Base-by-base conservation (phyloP, 768 basidiomycete genomes). In the Rhodocollybia butyracea region DNA sequence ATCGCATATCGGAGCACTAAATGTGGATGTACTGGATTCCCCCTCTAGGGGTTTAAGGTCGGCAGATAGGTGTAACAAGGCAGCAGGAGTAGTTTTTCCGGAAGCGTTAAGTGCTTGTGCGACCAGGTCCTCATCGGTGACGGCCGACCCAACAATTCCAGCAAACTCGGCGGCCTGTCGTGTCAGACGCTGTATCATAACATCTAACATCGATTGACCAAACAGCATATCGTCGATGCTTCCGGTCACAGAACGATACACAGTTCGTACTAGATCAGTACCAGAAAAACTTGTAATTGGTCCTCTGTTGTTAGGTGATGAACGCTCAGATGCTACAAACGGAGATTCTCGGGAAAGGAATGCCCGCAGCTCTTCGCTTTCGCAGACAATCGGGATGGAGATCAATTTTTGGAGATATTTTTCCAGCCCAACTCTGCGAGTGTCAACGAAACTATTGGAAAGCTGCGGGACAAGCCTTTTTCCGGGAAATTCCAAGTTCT, bases 211-310 rank as follows among this genome's bases (percentile, higher is more conserved):
- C 1, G 93, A 94, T 2, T 91, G 95, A 2, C 92, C 94, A 60
- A 96, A 93, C 71, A 96, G 88, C 82, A 97, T 92, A 69, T 98
- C 97, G 68, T 99, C 97, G 63, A 98, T 87, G 67, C 94, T 94
- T 59, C 92, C 91, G 5, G 96, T 84, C 43, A 99, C 91, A 24
- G 93, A 91, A 29, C 88, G 86, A 66, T 96, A 98, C 55, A 99
- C 81, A 22, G 85, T 88, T 53, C 87, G 86, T 51, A 98, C 91
- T 34, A 97, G 77, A 54, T 84, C 85, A 13, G 83, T 83, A 6
- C 88, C 86, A 19, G 86, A 84, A 62, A 88, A 86, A 0, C 76
- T 65, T 13, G 73, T 68, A 5, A 75, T 61, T 11, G 72, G 65
- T 86, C 82, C 11, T 73, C 56, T 2, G 63, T 57, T 1, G 69